Evolutionary conservation across 1,139 yeast genomes (phyloP), one percentile per base, ranked within the genome.

Genomic region (Suhomyces taliae): DNA sequence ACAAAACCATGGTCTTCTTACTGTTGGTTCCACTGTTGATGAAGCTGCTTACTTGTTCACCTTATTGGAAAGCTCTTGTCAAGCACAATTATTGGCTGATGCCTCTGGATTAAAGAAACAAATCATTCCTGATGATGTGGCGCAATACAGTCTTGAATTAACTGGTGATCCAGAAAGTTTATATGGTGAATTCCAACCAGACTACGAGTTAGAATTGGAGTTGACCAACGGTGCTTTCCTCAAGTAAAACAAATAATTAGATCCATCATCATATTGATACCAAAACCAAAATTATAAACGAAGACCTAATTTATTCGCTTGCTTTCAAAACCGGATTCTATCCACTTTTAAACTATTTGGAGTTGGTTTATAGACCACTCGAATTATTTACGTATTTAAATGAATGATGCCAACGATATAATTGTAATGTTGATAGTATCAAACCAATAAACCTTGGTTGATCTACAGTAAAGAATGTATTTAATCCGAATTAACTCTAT

Each of bases 31-130:
- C 34, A 87, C 91, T 1, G 88, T 87, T 9, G 95, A 87, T 59
- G 95, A 87, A 67, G 95, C 95, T 3, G 93, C 93, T 3, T 83
- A 82, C 59, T 65, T 86, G 50, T 87, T 82, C 64, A 77, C 84
- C 0, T 69, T 85, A 51, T 52, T 64, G 61, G 96, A 87, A 61
- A 78, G 79, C 58, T 65, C 81, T 8, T 87, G 95, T 62, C 79
- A 86, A 58, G 80, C 81, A n/a, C 95, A 87, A 65, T 66, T 87
- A 56, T 65, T 80, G 51, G 90, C 82, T 5, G 88, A 85, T 50
- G 74, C 83, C 5, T 77, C 81, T 5, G 62, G 63, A 4, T 51
- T 52, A 44, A 57, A 59, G 47, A 59, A 62, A 48, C 53, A 60
- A 45, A 41, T 76, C 36, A 74, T 85, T 53, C 75, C 78, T n/a